Percentiles rank a stretch among this genome's conserved stretches.
Conservation (phyloP, 768 basidiomycete species). For the Hemileccinum impolitum region DNA sequence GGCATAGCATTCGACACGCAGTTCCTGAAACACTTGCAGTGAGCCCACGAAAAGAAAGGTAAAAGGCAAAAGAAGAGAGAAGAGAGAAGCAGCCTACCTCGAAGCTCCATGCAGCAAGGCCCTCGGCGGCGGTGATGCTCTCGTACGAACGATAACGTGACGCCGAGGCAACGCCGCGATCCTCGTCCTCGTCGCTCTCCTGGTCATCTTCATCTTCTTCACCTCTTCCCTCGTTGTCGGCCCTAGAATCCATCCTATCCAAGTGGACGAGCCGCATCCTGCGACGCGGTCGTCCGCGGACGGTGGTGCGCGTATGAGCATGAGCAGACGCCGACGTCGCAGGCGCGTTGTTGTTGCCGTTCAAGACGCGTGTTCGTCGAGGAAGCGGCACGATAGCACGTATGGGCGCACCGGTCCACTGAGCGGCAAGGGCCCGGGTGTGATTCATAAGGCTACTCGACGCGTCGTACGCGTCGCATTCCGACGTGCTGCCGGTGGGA, state of each 20-base stretch:
- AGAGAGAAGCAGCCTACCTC: conserved; percentile 16
- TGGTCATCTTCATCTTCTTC: not conserved
- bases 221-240: not conserved
- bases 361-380: conserved; percentile 4
- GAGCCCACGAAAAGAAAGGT: not conserved
- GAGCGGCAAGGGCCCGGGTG: not conserved
- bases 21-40: conserved; percentile 9
- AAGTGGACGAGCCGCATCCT: too few relatives aligned
- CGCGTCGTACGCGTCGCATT: conserved; percentile 1
- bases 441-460: not conserved
- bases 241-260: not conserved
- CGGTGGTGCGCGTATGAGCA: too few relatives aligned
- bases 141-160: conserved; percentile 15
- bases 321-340: too few relatives aligned
- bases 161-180: not conserved
- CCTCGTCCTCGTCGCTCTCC: not conserved
- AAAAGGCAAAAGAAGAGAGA: not conserved
- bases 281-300: too few relatives aligned
- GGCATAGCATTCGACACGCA: conserved; percentile 30
- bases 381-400: conserved; percentile 23
- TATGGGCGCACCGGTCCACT: conserved; percentile 21
- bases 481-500: not conserved
- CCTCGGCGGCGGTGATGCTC: conserved; percentile 27
- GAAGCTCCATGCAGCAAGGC: conserved; percentile 27
- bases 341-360: too few relatives aligned